These are phyloP conservation scores for Alternaria metachromatica DNA, from an alignment of 2,329 filamentous ascomycete species.

Conservation along the genomic window DNA sequence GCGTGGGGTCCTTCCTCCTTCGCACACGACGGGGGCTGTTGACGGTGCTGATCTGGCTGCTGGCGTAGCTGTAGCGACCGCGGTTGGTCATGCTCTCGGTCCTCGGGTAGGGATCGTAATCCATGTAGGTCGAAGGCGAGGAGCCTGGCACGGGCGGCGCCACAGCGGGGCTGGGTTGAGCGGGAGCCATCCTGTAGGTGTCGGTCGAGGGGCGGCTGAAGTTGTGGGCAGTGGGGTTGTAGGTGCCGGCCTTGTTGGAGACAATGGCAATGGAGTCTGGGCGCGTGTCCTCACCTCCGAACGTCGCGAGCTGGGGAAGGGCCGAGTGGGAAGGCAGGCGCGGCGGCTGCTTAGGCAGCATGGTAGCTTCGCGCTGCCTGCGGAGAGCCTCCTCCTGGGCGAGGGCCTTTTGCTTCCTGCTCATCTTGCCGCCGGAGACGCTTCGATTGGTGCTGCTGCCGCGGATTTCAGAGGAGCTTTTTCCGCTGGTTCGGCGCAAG, in stretches of 20 bases:
- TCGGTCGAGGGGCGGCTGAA: conserved; percentile 49
- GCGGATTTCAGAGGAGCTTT: conserved; percentile 29
- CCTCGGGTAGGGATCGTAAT: conserved; percentile 78
- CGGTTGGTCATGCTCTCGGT: conserved; percentile 97
- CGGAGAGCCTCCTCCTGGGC: conserved; percentile 60
- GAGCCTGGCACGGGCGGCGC: conserved; percentile 61
- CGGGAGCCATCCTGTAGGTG: conserved; percentile 47
- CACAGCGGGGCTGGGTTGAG: conserved; percentile 19
- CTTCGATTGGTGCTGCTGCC: conserved; percentile 29
- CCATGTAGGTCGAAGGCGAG: conserved; percentile 54
- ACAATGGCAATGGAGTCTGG: conserved; percentile 68
- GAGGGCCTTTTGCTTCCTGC: conserved; percentile 64
- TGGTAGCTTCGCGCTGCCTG: conserved; percentile 62
- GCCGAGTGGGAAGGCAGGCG: conserved; percentile 60
- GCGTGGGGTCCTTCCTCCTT: conserved; percentile 94
- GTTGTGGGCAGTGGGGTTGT: conserved; percentile 37
- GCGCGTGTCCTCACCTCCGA: conserved; percentile 67
- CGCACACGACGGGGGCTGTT: conserved; percentile 92
- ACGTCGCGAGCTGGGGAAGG: conserved; percentile 61
- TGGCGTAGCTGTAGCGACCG: conserved; percentile 94
- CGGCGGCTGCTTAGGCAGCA: conserved; percentile 66
- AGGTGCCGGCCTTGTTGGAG: conserved; percentile 61
- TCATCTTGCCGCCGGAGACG: conserved; percentile 51
- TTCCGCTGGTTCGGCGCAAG: conserved; percentile 43
- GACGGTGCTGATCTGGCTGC: conserved; percentile 86